Percentiles rank a stretch among this genome's conserved stretches.
Conservation (phyloP, 2,329 filamentous ascomycete species). For the Thielaviopsis ethacetica region DNA sequence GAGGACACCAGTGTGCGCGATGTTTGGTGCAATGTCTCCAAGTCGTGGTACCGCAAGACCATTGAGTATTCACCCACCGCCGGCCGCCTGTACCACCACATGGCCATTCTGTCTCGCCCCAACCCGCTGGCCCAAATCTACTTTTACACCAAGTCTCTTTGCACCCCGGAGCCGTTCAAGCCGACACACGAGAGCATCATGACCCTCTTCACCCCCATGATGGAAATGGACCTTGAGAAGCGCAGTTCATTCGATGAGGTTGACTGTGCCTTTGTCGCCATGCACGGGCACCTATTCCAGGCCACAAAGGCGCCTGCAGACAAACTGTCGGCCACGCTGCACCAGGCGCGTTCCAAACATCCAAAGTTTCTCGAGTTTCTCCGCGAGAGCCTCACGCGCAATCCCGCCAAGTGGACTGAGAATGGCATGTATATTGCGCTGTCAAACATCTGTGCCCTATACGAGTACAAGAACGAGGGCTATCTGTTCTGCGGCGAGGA, state of each 20-base stretch:
- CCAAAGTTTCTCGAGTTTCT: constrained; percentile 36
- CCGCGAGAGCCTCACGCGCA: constrained; percentile 37
- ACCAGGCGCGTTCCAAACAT: constrained; percentile 29
- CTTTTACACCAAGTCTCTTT: constrained; percentile 55
- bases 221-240: constrained; percentile 22
- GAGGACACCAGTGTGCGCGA: constrained; percentile 59
- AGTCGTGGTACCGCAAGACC: constrained; percentile 72
- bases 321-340: constrained; percentile 13
- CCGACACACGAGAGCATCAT: constrained; percentile 55
- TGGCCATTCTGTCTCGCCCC: constrained; percentile 61
- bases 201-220: constrained; percentile 47
- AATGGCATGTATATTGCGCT: constrained; percentile 39
- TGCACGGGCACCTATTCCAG: constrained; percentile 49
- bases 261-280: constrained; percentile 45
- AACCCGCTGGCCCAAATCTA: constrained; percentile 56
- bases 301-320: constrained; percentile 18
- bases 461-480: constrained; percentile 30
- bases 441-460: constrained; percentile 33
- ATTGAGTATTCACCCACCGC: constrained; percentile 59
- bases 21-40: constrained; percentile 63
- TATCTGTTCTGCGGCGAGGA: background rate
- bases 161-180: constrained; percentile 47
- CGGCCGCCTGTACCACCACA: constrained; percentile 73
- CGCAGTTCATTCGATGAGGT: constrained; percentile 22
- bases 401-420: constrained; percentile 34